A percentile compares a stretch with the other conserved stretches of the same genome.
These are phyloP conservation scores for Jatropha podagrica DNA, from an alignment of 441 rosid genomes.

Conservation along the genomic window DNA sequence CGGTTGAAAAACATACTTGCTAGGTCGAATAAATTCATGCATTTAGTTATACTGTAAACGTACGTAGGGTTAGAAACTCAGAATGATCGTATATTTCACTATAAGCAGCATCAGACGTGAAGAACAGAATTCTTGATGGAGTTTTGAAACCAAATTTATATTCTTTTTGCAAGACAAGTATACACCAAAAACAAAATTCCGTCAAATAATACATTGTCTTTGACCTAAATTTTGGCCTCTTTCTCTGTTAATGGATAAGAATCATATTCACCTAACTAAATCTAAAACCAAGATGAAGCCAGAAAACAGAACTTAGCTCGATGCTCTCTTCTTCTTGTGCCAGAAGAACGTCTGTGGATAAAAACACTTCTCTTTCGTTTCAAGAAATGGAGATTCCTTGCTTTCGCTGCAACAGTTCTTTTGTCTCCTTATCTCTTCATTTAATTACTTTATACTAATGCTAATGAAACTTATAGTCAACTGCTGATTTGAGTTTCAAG, in stretches of 20 bases:
- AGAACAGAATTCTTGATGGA: neutral
- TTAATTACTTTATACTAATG: too few relatives aligned
- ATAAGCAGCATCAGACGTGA: neutral
- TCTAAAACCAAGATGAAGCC: too few relatives aligned
- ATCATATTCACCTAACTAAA: too few relatives aligned
- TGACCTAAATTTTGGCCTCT: too few relatives aligned
- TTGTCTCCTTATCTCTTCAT: neutral
- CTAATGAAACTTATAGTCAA: too few relatives aligned
- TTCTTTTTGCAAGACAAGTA: neutral
- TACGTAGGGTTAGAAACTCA: neutral
- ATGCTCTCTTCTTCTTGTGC: neutral
- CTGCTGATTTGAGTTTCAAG: too few relatives aligned
- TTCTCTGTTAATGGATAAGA: too few relatives aligned
- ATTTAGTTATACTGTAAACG: neutral
- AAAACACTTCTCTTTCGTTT: neutral
- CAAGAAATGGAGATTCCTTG: conserved; percentile 9
- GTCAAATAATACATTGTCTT: too few relatives aligned
- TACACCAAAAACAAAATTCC: too few relatives aligned
- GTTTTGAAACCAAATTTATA: neutral
- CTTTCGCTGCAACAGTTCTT: neutral
- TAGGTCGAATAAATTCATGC: neutral
- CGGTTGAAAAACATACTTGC: conserved; percentile 2
- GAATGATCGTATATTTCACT: neutral
- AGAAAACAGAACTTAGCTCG: too few relatives aligned
- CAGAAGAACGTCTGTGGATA: neutral